Conservation (phyloP, 805 yeast species). For the Candida pini region DNA sequence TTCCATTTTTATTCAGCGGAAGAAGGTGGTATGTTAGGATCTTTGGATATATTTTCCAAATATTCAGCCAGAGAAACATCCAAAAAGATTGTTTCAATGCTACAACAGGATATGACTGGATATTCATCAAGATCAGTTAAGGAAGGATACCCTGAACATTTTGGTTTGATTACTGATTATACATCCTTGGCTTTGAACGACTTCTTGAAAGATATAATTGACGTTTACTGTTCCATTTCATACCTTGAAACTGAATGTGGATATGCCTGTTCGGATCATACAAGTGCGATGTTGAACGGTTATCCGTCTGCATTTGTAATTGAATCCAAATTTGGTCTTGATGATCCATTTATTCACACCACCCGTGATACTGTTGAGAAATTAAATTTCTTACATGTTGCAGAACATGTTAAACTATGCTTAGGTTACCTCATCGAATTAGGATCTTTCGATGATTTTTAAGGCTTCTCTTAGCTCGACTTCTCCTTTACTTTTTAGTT, state of each 20-base stretch:
- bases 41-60: conserved; percentile 64
- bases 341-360: conserved; percentile 71
- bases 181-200: conserved; percentile 49
- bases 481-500: too few species aligned
- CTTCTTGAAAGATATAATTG: conserved; percentile 58
- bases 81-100: conserved; percentile 66
- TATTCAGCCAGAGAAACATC: conserved; percentile 35
- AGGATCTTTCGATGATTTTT: conserved; percentile 14
- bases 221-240: conserved; percentile 59
- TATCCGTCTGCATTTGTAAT: conserved; percentile 79
- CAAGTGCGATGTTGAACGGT: conserved; percentile 77
- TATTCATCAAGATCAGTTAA: conserved; percentile 49
- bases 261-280: conserved; percentile 91
- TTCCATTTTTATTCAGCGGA: conserved; percentile 94
- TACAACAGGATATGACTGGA: conserved; percentile 96
- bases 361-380: conserved; percentile 76
- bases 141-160: conserved; percentile 50
- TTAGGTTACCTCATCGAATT: conserved; percentile 72
- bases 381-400: conserved; percentile 71
- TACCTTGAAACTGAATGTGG: conserved; percentile 78
- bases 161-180: conserved; percentile 79
- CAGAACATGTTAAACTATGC: conserved; percentile 74
- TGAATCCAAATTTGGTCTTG: conserved; percentile 63
- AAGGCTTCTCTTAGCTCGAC: too few species aligned
- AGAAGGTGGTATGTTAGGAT: conserved; percentile 87